Base-by-base conservation (phyloP, 805 yeast species). In the Helenozyma rhizophorensis region DNA sequence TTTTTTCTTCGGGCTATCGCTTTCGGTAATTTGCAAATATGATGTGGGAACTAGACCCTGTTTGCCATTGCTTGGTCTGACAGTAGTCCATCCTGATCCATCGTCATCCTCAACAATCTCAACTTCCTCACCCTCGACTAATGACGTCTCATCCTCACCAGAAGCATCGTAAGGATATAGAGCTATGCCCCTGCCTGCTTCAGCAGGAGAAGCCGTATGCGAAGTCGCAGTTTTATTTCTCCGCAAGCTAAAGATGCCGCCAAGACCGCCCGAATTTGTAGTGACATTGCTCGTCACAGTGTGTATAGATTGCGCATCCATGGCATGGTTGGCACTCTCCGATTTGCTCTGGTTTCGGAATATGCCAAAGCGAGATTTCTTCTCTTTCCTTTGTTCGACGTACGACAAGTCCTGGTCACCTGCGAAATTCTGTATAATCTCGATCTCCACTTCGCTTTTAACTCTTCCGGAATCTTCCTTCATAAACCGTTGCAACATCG, bases 61-160 rank as follows among this genome's bases (percentile, higher is more conserved):
- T 8, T 56, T 55, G 0, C 76, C 76, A 4, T 68, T 65, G 6
- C 36, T 24, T n/a, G 46, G 47, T 14, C 42, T 28, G 12, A 88
- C 76, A 45, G 64, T 60, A 2, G 95, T 83, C 98, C 98, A 90
- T 0, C 98, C 98, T 12, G 86, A 78, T 0, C 96, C 97, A 42
- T 85, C 89, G 53, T 93, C 97, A 1, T 63, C 62, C 30, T 74
- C 78, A 0, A 80, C 34, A 4, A 90, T 70, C 4, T 62, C 61
- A 25, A 89, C 59, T 1, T 55, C 49, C 19, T 83, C 94, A 9
- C 89, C 88, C 1, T 74, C 70, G 5, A 50, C 33, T 1, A 89
- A 62, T 2, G 76, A 56, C 1, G 78, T 64, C 59, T 93, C 97
- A 51, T 88, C 97, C 15, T 69, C 74, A 3, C 88, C 95, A 9